Base-by-base conservation (phyloP, 805 yeast species). In the Candida adriatica region DNA sequence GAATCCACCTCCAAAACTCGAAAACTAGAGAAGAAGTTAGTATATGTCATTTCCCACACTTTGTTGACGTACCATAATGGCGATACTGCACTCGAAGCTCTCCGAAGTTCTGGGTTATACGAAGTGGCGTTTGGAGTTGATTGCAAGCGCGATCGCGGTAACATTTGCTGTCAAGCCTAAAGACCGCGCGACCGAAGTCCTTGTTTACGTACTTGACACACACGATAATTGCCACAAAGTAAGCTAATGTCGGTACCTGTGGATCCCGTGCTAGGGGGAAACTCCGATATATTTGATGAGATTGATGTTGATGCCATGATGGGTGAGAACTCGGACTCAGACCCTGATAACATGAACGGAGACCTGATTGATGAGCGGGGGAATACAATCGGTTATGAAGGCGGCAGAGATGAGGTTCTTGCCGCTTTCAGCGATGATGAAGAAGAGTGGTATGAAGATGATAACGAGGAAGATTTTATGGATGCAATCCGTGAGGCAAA, bases 401-500 rank as follows among this genome's bases (percentile, higher is more conserved):
- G 35, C 5, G 40, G 38, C 6, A 51, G 49, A 15, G 53, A 51
- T 21, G 55, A 53, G 7, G 53, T 61, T 15, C 60, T 58, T n/a
- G 62, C 55, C 19, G 66, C 64, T 2, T 42, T 67, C 25, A 39
- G 35, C 8, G 52, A 41, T 10, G 56, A 52, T 24, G 63, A 42
- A 6, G 40, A 53, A 4, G 62, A 53, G 4, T 51, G 51, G 6
- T 55, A 58, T 16, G 65, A 61, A 22, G 67, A 60, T 35, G 66
- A 55, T 26, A 59, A 58, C 31, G 70, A 62, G 33, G 55, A 54
- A 16, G 63, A 59, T 38, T 73, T 79, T 40, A 62, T 70, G 58
- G 75, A 79, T 49, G 80, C 80, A 1, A 62, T 82, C 33, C 62
- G 84, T 48, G 78, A 69, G 34, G 90, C 85, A 0, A 70, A 75